A percentile compares a stretch with the other conserved stretches of the same genome.
phyloP scores from a whole-genome alignment of 1,284 basidiomycete genomes.

The Pyrrhoderma lamaoense region DNA sequence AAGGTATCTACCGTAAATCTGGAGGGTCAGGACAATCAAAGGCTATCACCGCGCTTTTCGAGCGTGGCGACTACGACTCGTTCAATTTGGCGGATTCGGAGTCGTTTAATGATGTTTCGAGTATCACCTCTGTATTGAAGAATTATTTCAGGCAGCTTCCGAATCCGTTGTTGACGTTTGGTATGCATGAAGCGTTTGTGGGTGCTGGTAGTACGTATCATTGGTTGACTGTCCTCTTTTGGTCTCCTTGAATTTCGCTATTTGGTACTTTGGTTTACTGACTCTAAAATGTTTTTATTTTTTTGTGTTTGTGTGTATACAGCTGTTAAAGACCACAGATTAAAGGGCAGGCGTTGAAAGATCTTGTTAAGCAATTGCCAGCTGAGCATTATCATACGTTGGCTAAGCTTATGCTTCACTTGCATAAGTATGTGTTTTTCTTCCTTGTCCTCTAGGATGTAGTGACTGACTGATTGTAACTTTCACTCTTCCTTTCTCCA shows the following conservation, averaged over 20 bases:
- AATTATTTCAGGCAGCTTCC: constrained; percentile 93
- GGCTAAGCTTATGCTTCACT: constrained; percentile 77
- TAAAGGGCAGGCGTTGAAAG: constrained; percentile 58
- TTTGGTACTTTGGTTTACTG: not conserved
- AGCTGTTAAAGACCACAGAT: constrained; percentile 51
- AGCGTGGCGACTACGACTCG: constrained; percentile 79
- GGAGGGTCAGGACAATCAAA: constrained; percentile 92
- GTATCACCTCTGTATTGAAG: constrained; percentile 95
- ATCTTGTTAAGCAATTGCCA: constrained; percentile 76
- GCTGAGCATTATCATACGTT: constrained; percentile 85
- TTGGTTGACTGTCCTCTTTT: too few relatives aligned
- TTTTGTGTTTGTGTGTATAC: not conserved
- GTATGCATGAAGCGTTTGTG: constrained; percentile 88
- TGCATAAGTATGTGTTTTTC: constrained; percentile 51
- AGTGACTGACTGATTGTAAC: not conserved
- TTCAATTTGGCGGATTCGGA: constrained; percentile 88
- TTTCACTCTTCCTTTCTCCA: too few relatives aligned
- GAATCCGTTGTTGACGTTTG: constrained; percentile 84
- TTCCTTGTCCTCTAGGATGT: not conserved
- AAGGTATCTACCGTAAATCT: constrained; percentile 96
- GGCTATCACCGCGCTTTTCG: constrained; percentile 91
- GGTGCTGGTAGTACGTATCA: constrained; percentile 42
- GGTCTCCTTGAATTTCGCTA: too few relatives aligned
- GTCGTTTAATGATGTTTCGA: constrained; percentile 94
- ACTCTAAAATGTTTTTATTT: not conserved